Evolutionary conservation across 2,329 filamentous ascomycete species (phyloP).

Genomic region (Camptophora hylomeconis): DNA sequence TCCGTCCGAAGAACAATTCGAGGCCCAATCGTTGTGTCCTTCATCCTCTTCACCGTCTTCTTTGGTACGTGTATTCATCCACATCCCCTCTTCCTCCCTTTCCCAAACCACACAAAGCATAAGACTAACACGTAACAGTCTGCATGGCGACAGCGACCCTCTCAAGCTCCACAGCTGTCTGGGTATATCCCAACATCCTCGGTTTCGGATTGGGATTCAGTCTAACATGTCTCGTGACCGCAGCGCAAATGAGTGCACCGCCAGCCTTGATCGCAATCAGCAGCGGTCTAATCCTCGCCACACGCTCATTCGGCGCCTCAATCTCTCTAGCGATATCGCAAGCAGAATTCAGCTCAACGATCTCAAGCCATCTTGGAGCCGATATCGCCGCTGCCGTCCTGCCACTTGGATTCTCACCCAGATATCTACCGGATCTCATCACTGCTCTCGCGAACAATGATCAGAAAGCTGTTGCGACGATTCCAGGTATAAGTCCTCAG

Average conservation of each 20-base stretch:
- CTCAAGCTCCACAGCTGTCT: conserved; percentile 5
- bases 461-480: conserved; percentile 2
- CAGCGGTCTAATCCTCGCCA: conserved; percentile 8
- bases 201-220: conserved; percentile 6
- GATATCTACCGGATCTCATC: conserved; percentile 6
- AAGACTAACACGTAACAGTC: conserved; percentile 3
- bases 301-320: conserved; percentile 8
- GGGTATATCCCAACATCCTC: conserved; percentile 8
- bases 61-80: conserved; percentile 1
- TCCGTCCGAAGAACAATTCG: conserved; percentile 3
- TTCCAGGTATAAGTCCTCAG: conserved; percentile 8
- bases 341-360: conserved; percentile 11
- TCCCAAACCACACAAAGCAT: neutral
- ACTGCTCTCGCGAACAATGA: conserved; percentile 4
- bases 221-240: conserved; percentile 6
- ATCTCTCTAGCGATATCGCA: conserved; percentile 8
- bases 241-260: conserved; percentile 9
- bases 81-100: too few relatives aligned
- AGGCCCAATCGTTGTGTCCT: conserved; percentile 6
- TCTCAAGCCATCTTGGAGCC: conserved; percentile 5
- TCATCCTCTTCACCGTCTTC: conserved; percentile 7
- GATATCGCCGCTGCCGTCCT: conserved; percentile 8
- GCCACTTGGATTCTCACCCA: conserved; percentile 5
- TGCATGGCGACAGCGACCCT: conserved; percentile 7
- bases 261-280: conserved; percentile 9